Percentiles rank a stretch among this genome's conserved stretches.
phyloP scores from a whole-genome alignment of 129 eudicot species.

The Helichrysum umbraculigerum region DNA sequence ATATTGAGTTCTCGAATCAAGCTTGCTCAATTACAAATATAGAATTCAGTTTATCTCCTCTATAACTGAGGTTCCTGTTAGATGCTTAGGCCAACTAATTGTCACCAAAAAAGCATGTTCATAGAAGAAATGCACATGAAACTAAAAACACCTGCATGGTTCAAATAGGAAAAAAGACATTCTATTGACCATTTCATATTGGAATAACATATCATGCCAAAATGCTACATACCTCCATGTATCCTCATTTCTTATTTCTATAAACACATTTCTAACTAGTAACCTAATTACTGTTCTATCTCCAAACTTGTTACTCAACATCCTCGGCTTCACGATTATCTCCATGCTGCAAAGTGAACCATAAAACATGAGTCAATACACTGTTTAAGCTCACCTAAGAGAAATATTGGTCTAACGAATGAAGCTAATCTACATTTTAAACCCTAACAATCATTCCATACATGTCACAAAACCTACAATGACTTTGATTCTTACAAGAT shows the following conservation, averaged over 20 bases:
- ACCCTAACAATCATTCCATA: neutral
- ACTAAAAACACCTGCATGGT: slow-evolving; percentile 1
- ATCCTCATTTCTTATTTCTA: slow-evolving; percentile 15
- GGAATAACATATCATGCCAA: slow-evolving; percentile 2
- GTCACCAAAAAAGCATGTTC: too few species aligned
- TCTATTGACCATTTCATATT: slow-evolving; percentile 12
- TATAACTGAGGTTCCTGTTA: neutral
- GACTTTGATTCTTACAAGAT: neutral
- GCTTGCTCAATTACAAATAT: too few species aligned
- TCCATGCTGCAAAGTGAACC: slow-evolving; percentile 30
- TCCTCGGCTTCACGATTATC: slow-evolving; percentile 28
- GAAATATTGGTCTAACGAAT: neutral
- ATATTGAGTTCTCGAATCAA: too few species aligned
- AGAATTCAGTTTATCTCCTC: neutral
- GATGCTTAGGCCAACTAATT: neutral
- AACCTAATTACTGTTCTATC: neutral
- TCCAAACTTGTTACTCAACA: slow-evolving; percentile 5
- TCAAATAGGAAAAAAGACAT: neutral
- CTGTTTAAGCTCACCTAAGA: neutral
- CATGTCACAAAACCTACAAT: neutral
- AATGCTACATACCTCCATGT: slow-evolving; percentile 14
- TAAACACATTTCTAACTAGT: slow-evolving; percentile 18
- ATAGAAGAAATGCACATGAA: neutral
- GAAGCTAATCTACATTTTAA: neutral
- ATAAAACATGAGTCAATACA: slow-evolving; percentile 2